These are phyloP conservation scores for Fraxinus anomala DNA, from an alignment of 257 asterid species.

Conservation along the genomic window DNA sequence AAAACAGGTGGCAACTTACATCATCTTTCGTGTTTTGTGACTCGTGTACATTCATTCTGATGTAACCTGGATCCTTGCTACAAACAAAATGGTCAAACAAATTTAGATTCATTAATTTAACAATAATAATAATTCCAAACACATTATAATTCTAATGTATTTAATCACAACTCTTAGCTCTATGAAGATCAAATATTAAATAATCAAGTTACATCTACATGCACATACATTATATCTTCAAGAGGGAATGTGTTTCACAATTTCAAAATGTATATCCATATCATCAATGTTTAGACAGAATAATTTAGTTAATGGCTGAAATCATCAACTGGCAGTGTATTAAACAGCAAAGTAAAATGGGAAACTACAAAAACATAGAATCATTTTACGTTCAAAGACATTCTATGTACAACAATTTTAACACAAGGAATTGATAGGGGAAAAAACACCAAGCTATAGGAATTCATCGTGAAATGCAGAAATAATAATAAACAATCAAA, in stretches of 20 bases:
- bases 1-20: conserved; percentile 49
- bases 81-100: conserved; percentile 33
- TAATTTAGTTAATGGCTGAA: not conserved
- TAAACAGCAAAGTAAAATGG: conserved; percentile 6
- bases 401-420: not conserved
- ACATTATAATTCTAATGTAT: not conserved
- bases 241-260: not conserved
- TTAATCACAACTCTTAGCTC: conserved; percentile 7
- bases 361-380: not conserved
- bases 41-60: conserved; percentile 62
- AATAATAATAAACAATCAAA: not conserved
- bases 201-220: not conserved
- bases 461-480: not conserved
- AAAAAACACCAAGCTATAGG: not conserved
- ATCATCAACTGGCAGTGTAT: conserved; percentile 25
- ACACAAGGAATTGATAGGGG: not conserved
- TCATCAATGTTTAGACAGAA: not conserved
- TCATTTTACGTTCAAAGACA: not conserved
- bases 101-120: conserved; percentile 17
- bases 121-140: not conserved
- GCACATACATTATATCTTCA: not conserved
- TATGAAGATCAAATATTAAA: conserved; percentile 21
- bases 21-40: conserved; percentile 77
- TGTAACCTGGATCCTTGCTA: conserved; percentile 97
- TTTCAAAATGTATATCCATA: conserved; percentile 10